These are phyloP conservation scores for Cadophora sp. DNA, from an alignment of 2,329 filamentous ascomycete species.

Conservation along the genomic window DNA sequence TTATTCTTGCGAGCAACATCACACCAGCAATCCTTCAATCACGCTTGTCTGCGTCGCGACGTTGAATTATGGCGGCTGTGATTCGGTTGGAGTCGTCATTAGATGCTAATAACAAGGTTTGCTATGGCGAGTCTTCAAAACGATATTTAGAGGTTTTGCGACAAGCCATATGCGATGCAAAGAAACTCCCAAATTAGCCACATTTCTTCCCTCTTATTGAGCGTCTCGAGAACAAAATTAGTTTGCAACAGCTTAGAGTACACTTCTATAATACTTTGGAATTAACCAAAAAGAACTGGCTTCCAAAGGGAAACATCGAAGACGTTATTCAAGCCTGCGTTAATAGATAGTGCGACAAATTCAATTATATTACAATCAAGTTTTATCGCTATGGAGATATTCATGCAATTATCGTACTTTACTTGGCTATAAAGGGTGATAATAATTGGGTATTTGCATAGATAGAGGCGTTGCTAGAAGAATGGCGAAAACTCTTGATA, in stretches of 20 bases:
- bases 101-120: slow-evolving; percentile 8
- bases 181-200: slow-evolving; percentile 8
- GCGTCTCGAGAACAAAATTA: slow-evolving; percentile 10
- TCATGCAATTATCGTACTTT: slow-evolving; percentile 11
- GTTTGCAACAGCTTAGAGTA: slow-evolving; percentile 12
- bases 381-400: slow-evolving; percentile 21
- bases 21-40: background rate
- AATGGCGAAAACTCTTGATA: slow-evolving; percentile 14
- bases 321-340: slow-evolving; percentile 10
- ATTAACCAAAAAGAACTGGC: slow-evolving; percentile 13
- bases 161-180: slow-evolving; percentile 7
- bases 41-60: background rate
- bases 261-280: slow-evolving; percentile 6
- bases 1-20: background rate
- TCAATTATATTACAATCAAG: slow-evolving; percentile 13
- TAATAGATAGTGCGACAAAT: slow-evolving; percentile 6
- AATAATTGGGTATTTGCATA: slow-evolving; percentile 10
- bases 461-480: slow-evolving; percentile 14
- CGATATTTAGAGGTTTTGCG: slow-evolving; percentile 12
- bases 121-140: slow-evolving; percentile 7
- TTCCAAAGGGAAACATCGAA: slow-evolving; percentile 16
- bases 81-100: slow-evolving; percentile 11
- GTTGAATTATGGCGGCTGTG: slow-evolving; percentile 8
- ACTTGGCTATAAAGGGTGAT: slow-evolving; percentile 18
- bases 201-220: slow-evolving; percentile 12